Conservation (phyloP, 2,329 filamentous ascomycete genomes). For the Huntiella omanensis region DNA sequence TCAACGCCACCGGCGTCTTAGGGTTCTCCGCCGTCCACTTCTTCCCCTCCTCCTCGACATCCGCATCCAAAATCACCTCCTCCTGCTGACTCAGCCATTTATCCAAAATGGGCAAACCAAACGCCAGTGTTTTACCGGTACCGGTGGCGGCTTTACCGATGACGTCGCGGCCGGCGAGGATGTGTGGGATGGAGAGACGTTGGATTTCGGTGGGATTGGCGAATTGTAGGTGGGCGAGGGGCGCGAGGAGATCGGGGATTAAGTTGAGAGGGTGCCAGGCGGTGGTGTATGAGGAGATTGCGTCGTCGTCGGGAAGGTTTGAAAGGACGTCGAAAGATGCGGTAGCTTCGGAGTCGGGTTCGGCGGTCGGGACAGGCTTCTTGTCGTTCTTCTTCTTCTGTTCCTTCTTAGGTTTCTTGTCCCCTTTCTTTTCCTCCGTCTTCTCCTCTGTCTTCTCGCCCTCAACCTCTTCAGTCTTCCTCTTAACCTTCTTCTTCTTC, state of each 20-base stretch:
- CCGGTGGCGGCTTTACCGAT: constrained; percentile 93
- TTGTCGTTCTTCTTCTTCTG: constrained; percentile 19
- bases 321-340: constrained; percentile 22
- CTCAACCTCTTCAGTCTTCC: constrained; percentile 11
- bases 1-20: constrained; percentile 48
- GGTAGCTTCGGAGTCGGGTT: constrained; percentile 14
- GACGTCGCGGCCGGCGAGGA: constrained; percentile 69
- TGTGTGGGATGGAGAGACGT: constrained; percentile 56
- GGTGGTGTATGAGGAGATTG: constrained; percentile 28
- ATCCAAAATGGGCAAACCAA: constrained; percentile 84
- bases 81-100: constrained; percentile 39
- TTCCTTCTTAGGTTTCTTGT: constrained; percentile 16
- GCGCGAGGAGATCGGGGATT: constrained; percentile 50
- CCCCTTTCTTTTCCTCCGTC: constrained; percentile 18
- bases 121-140: constrained; percentile 90
- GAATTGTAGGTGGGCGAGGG: constrained; percentile 66
- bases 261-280: constrained; percentile 62
- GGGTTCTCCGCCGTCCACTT: constrained; percentile 13
- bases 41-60: constrained; percentile 16
- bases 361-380: background rate
- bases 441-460: constrained; percentile 7
- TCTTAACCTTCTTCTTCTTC: constrained; percentile 31
- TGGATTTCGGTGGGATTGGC: constrained; percentile 69
- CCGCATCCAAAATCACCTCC: constrained; percentile 13
- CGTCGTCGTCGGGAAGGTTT: constrained; percentile 34